These are phyloP conservation scores for Colletotrichum musicola DNA, from an alignment of 2,329 filamentous ascomycete species.

Conservation along the genomic window DNA sequence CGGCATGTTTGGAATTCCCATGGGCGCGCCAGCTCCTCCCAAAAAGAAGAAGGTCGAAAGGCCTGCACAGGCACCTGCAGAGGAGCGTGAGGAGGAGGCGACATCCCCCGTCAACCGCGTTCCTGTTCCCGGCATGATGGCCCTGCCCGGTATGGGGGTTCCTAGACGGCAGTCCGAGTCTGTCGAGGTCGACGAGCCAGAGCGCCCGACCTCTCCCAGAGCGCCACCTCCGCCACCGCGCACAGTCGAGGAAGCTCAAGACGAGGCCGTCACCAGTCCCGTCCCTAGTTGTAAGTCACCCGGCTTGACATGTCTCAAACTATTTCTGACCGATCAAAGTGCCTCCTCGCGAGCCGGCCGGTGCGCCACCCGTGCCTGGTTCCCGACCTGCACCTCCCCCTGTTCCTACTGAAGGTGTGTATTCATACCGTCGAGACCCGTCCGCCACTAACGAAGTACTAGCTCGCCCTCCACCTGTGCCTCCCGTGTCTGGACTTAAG, in stretches of 20 bases:
- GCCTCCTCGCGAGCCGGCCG: slow-evolving; percentile 48
- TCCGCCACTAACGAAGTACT: slow-evolving; percentile 29
- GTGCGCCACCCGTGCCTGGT: slow-evolving; percentile 61
- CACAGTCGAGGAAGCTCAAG: slow-evolving; percentile 63
- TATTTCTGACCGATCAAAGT: slow-evolving; percentile 48
- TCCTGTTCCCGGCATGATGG: slow-evolving; percentile 70
- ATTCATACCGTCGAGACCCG: neutral
- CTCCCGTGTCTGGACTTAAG: slow-evolving; percentile 58
- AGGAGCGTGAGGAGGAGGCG: slow-evolving; percentile 59
- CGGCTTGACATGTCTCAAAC: slow-evolving; percentile 38
- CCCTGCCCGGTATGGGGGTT: slow-evolving; percentile 79
- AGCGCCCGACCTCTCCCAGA: slow-evolving; percentile 54
- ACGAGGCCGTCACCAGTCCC: slow-evolving; percentile 41
- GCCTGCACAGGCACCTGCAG: slow-evolving; percentile 46
- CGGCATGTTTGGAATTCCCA: slow-evolving; percentile 87
- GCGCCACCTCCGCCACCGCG: slow-evolving; percentile 55
- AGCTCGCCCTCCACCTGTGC: slow-evolving; percentile 74
- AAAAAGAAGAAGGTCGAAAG: slow-evolving; percentile 70
- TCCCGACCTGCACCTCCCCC: slow-evolving; percentile 68
- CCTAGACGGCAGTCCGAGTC: slow-evolving; percentile 61
- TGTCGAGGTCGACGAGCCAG: slow-evolving; percentile 64
- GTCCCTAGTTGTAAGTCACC: slow-evolving; percentile 30
- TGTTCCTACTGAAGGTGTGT: slow-evolving; percentile 73
- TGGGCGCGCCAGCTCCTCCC: slow-evolving; percentile 60
- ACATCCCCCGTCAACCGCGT: slow-evolving; percentile 59